Base-by-base conservation (phyloP, 805 yeast species). In the Blastobotrys attinorum region DNA sequence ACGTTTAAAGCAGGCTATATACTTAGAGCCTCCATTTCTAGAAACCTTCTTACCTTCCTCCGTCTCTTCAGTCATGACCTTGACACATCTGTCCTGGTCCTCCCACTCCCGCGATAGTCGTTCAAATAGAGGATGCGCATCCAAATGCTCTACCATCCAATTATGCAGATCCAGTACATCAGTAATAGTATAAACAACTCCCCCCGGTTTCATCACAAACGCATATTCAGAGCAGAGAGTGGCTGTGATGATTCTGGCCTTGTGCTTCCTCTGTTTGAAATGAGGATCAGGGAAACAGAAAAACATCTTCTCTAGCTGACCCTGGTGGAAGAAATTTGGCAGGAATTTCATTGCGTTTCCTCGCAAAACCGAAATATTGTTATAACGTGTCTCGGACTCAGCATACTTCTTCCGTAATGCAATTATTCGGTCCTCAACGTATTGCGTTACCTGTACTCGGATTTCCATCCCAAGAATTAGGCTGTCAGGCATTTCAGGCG, bases 211-310 rank as follows among this genome's bases (percentile, higher is more conserved):
- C 54, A 92, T 69, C 4, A 83, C 92, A 59, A 77, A 92, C 2
- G 98, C 97, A 61, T 92, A 92, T 63, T 92, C 98, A 22, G 90
- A 75, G 44, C 88, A 70, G 48, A 92, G 68, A 2, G 97, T 90
- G 52, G 79, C 81, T 43, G 98, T 89, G 52, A 92, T 77, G 58
- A 92, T 92, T 69, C 98, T 75, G 4, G 97, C 97, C 72, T 92
- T 92, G 66, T 92, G 98, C 61, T 92, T 92, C 59, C 97, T 75
- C 64, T 87, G 95, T 62, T 92, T 92, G 72, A 92, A 92, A 64
- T 92, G 98, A 5, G 98, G 98, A 64, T 92, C 98, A n/a, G 98
- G 98, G 75, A 92, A 92, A 63, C 98, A 92, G 69, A 92, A 92
- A 67, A 92, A 92, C 76, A 92, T 85, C 70, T 90, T 92, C 27